Evolutionary conservation across 2,329 filamentous ascomycete genomes (phyloP).

Genomic region (Arthrobotrys musiformis): DNA sequence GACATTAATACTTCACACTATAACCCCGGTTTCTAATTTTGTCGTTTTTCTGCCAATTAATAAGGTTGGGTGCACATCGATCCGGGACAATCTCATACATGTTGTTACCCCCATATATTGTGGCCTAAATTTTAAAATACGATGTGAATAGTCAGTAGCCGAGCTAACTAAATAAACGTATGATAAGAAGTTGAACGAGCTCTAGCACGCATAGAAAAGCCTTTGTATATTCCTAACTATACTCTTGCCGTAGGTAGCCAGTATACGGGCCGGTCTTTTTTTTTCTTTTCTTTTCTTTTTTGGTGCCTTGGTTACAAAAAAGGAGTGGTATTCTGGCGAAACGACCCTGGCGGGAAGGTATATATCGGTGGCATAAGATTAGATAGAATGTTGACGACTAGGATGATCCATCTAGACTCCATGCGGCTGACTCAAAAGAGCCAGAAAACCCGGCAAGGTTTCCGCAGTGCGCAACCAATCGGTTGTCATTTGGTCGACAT

Average conservation of each 20-base stretch:
- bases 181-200: slow-evolving; percentile 4
- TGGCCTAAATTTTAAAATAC: too few species aligned
- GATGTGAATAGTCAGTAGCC: too few species aligned
- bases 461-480: slow-evolving; percentile 26
- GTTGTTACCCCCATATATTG: neutral
- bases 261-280: neutral
- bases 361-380: slow-evolving; percentile 36
- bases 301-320: neutral
- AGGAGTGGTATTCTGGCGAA: slow-evolving; percentile 36
- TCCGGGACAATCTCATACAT: too few species aligned
- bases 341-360: slow-evolving; percentile 1
- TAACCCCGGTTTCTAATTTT: neutral
- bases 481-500: neutral
- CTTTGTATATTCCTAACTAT: neutral
- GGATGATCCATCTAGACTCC: slow-evolving; percentile 19
- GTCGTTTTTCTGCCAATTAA: neutral
- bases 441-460: neutral
- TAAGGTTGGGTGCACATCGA: neutral
- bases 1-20: neutral
- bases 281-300: too few species aligned
- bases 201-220: neutral
- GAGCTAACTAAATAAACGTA: too few species aligned
- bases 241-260: neutral
- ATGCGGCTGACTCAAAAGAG: slow-evolving; percentile 34
- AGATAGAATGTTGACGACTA: slow-evolving; percentile 8